These are phyloP conservation scores for Hamigera avellanea DNA, from an alignment of 495 filamentous ascomycete genomes.

Conservation along the genomic window DNA sequence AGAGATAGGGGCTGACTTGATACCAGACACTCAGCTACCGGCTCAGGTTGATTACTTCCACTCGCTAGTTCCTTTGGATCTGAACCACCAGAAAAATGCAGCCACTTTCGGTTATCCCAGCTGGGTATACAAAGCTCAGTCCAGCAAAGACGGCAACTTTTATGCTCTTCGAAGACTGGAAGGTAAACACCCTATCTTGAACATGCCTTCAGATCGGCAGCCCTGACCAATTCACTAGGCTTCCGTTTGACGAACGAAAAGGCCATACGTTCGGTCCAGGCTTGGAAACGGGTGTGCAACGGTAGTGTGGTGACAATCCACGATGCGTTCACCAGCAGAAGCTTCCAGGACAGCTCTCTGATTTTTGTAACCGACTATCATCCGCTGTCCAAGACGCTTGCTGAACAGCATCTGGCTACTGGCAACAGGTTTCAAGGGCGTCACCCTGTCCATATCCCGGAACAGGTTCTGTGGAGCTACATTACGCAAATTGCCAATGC, in stretches of 20 bases:
- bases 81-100: conserved; percentile 61
- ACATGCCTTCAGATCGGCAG: background rate
- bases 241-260: conserved; percentile 79
- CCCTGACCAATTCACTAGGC: conserved; percentile 25
- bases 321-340: conserved; percentile 85
- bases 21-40: conserved; percentile 56
- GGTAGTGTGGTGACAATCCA: conserved; percentile 77
- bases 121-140: conserved; percentile 94
- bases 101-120: conserved; percentile 72
- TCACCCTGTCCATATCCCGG: conserved; percentile 45
- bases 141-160: conserved; percentile 68
- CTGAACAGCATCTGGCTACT: conserved; percentile 65
- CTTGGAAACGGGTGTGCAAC: conserved; percentile 82
- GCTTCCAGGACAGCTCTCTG: conserved; percentile 88
- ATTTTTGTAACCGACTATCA: conserved; percentile 92
- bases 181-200: conserved; percentile 34
- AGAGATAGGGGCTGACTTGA: conserved; percentile 3
- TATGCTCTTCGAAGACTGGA: conserved; percentile 81
- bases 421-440: conserved; percentile 41
- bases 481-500: conserved; percentile 86
- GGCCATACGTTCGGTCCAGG: conserved; percentile 71
- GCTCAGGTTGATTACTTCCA: conserved; percentile 74
- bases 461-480: conserved; percentile 81
- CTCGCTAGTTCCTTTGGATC: conserved; percentile 82
- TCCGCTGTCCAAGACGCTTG: conserved; percentile 79